Conservation (phyloP, 768 basidiomycete genomes). For the Phanerochaete sordida region DNA sequence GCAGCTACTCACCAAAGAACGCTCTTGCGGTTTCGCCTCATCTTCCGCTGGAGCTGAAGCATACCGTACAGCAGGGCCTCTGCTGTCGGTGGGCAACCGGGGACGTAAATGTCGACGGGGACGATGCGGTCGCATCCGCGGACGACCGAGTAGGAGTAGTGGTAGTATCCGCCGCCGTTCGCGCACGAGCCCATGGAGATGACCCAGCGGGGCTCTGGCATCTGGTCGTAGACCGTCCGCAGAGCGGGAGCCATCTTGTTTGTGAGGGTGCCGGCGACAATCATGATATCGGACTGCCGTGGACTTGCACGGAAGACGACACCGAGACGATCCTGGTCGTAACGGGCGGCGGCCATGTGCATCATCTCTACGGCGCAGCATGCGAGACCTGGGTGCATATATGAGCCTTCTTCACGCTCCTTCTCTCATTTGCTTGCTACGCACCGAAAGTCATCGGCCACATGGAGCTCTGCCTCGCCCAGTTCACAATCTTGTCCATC, state of each 20-base stretch:
- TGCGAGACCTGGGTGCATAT: constrained; percentile 65
- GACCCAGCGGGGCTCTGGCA: constrained; percentile 99
- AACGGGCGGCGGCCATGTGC: constrained; percentile 99
- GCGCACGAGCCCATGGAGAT: constrained; percentile 99
- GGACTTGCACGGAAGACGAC: constrained; percentile 99
- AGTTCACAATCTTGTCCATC: constrained; percentile 94
- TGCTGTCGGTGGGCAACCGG: constrained; percentile 93
- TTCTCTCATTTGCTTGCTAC: constrained; percentile 3
- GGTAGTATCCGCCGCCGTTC: constrained; percentile 96
- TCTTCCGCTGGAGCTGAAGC: constrained; percentile 96
- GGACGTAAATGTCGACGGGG: constrained; percentile 97
- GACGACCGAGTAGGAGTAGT: constrained; percentile 98
- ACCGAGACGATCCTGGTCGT: constrained; percentile 96
- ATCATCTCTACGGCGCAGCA: constrained; percentile 99
- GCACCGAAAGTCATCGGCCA: constrained; percentile 98
- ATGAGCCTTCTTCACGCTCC: neutral
- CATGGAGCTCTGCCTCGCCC: constrained; percentile 97
- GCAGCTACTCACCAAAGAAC: constrained; percentile 68
- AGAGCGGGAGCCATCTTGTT: constrained; percentile 99
- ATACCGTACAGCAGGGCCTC: constrained; percentile 96
- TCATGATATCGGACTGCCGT: constrained; percentile 97
- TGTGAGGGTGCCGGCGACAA: constrained; percentile 96
- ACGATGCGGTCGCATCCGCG: constrained; percentile 99
- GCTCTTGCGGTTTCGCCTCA: constrained; percentile 82
- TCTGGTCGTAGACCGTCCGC: constrained; percentile 95